Base-by-base conservation (phyloP, 495 filamentous ascomycete species). In the Neurospora pannonica region DNA sequence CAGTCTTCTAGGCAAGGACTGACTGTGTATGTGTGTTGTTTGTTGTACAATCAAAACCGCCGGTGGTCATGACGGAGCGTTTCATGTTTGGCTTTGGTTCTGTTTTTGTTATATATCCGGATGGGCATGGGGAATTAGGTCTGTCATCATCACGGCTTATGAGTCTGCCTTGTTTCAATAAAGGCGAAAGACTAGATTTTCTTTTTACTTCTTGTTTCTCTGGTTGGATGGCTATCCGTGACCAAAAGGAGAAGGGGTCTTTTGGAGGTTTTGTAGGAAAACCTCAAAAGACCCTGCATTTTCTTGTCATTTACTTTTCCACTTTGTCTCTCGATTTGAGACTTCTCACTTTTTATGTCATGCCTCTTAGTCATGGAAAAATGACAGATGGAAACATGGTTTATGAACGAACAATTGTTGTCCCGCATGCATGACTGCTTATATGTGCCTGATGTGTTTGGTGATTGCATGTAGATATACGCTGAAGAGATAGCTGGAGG, bases 11-110 rank as follows among this genome's bases (percentile, higher is more conserved):
- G 31, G 54, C 84, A 38, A 83, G 84, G n/a, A 85, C 81, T 82
- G 73, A 74, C 87, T 72, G 85, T 88, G 74, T 73, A 78, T 54
- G 74, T 77, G 72, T 76, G 83, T 72, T 73, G 78, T 72, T 72
- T 28, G 28, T 73, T 74, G 73, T 75, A 75, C 43, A 62, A 38
- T 72, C 48, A 42, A 42, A 71, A 42, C 38, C 71, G 4, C 37
- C 17, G 24, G 54, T 34, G 54, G 54, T 67, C 54, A 67, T 34
- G 54, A 67, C 54, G 54, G 31, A 67, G 54, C 37, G 21, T 71
- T 71, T 74, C 54, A 72, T 46, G 46, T 74, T 73, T 72, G 54
- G 54, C 54, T 67, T 67, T 67, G 54, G 54, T 86, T 86, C 84
- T 77, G 84, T 75, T 42, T 82, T 77, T 73, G 74, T 79, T 70